These are phyloP conservation scores for Aspergillus unguis DNA, from an alignment of 2,329 filamentous ascomycete species.

Conservation along the genomic window DNA sequence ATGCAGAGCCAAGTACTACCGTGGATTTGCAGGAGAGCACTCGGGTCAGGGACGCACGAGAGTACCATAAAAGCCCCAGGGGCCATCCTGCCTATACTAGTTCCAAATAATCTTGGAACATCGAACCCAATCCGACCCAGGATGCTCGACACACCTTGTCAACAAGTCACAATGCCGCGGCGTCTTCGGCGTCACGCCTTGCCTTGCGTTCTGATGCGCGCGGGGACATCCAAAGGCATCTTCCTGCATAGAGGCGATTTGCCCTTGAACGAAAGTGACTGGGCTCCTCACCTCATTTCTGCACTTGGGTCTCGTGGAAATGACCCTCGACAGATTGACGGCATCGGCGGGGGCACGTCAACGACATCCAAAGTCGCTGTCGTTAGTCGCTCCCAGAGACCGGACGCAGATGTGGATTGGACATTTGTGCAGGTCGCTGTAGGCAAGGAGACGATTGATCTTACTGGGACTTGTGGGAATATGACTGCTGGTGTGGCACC, in stretches of 20 bases:
- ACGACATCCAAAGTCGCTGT: conserved; percentile 67
- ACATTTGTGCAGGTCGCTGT: conserved; percentile 67
- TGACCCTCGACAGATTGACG: conserved; percentile 56
- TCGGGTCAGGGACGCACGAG: neutral
- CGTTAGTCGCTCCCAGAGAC: conserved; percentile 49
- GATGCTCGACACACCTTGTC: neutral
- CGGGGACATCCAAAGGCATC: conserved; percentile 4
- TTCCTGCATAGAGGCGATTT: neutral
- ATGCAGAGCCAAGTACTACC: neutral
- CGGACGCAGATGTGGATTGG: conserved; percentile 59
- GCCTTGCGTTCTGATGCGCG: conserved; percentile 2
- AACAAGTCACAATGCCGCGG: neutral
- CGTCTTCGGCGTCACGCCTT: neutral
- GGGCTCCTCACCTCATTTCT: conserved; percentile 1
- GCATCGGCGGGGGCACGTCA: conserved; percentile 64
- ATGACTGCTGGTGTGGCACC: conserved; percentile 65
- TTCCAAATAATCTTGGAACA: no score
- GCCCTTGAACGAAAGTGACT: neutral
- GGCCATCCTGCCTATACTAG: neutral
- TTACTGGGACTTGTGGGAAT: conserved; percentile 68
- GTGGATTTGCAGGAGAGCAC: neutral
- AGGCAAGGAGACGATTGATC: conserved; percentile 56
- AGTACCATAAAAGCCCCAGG: neutral
- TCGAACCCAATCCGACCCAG: neutral
- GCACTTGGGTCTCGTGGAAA: neutral